Base-by-base conservation (phyloP, 1,284 basidiomycete genomes). In the Moesziomyces sp. region DNA sequence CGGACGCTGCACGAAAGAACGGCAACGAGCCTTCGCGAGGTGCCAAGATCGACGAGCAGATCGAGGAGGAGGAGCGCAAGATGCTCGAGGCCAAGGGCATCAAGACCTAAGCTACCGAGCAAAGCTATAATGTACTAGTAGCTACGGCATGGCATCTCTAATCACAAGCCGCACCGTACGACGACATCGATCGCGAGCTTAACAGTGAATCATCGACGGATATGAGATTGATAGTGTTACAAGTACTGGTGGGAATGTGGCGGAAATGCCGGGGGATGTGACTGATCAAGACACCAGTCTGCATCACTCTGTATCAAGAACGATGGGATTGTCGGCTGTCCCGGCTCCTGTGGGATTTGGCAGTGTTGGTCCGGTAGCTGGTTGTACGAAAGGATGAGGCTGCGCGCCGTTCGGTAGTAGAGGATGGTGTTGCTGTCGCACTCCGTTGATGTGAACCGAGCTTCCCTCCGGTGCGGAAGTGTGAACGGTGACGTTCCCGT, bases 21-120 rank as follows among this genome's bases (percentile, higher is more conserved):
- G 89, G 89, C 1, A 88, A 90, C 80, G 85, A 89, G 74, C 90
- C 90, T 0, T 88, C 87, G 0, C 85, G 86, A 43, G 89, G 90
- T 1, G 89, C 89, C 5, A 85, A 88, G 84, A 87, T 90, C 46
- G 90, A 91, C 77, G 87, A 88, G 16, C 85, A 89, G 79, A 84
- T 91, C 49, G 85, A 88, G 86, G 44, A 87, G 85, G 81, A 71
- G 44, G 61, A 79, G 43, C 57, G 61, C n/a, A 59, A 62, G 21
- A 52, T 54, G 86, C 89, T 78, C 52, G 61, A 74, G 52, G 64
- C 63, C 19, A 80, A 80, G 76, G 78, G 77, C 26, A 80, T 79
- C 51, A 60, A 77, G 56, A 30, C 51, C 35, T 75, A 52, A 58
- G 14, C 11, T 34, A 3, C 30, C 3, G 30, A 10, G 10, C 30